A percentile compares a stretch with the other conserved stretches of the same genome.
phyloP scores from a whole-genome alignment of 2,329 filamentous ascomycete species.

The Claviceps digitariae region DNA sequence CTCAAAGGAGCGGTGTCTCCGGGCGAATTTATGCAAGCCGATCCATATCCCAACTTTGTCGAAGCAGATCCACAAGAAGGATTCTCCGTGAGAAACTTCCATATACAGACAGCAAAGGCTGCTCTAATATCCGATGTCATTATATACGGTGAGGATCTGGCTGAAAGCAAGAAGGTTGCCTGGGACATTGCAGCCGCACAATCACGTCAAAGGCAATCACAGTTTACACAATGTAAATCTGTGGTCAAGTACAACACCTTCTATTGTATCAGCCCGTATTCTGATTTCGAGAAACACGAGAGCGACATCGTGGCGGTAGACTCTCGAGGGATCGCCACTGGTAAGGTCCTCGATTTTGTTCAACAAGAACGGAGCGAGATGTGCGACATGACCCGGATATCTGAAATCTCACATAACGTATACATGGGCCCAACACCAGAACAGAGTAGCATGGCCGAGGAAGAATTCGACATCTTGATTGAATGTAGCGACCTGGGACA shows the following conservation, averaged over 20 bases:
- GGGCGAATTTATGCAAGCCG: slow-evolving; percentile 57
- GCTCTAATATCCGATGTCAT: slow-evolving; percentile 85
- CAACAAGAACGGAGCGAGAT: slow-evolving; percentile 84
- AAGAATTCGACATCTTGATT: slow-evolving; percentile 70
- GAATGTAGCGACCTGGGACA: slow-evolving; percentile 79
- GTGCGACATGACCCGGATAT: slow-evolving; percentile 81
- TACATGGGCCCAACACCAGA: slow-evolving; percentile 84
- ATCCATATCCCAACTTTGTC: slow-evolving; percentile 48
- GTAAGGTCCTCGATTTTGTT: slow-evolving; percentile 75
- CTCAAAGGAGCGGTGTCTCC: slow-evolving; percentile 80
- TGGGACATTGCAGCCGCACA: slow-evolving; percentile 67
- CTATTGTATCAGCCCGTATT: slow-evolving; percentile 50
- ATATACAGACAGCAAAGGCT: slow-evolving; percentile 83
- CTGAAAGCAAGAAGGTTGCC: slow-evolving; percentile 46
- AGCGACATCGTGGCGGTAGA: slow-evolving; percentile 63
- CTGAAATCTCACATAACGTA: slow-evolving; percentile 79
- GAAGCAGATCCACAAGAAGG: slow-evolving; percentile 79
- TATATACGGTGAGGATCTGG: slow-evolving; percentile 67
- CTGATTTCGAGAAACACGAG: slow-evolving; percentile 56
- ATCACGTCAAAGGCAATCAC: slow-evolving; percentile 54
- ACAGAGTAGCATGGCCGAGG: slow-evolving; percentile 40
- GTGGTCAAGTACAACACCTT: slow-evolving; percentile 74
- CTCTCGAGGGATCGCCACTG: slow-evolving; percentile 56
- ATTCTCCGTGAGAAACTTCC: slow-evolving; percentile 93
- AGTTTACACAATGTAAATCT: slow-evolving; percentile 39